phyloP scores from a whole-genome alignment of 2,329 filamentous ascomycete species.

The Ceratocystis colombiana region DNA sequence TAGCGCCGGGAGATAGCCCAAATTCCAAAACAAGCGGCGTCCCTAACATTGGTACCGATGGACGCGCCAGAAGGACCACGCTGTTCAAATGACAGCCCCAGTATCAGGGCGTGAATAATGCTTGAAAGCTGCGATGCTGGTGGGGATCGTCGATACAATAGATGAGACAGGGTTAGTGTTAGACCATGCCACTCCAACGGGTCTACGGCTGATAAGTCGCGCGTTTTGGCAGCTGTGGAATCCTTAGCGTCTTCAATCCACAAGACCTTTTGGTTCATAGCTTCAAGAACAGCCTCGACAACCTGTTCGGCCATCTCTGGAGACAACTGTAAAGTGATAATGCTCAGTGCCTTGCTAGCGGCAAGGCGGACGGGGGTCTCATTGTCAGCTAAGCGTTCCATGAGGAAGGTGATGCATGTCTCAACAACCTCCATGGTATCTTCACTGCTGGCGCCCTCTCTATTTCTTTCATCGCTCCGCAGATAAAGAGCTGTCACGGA shows the following conservation, averaged over 20 bases:
- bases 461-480: constrained; percentile 26
- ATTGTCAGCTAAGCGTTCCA: constrained; percentile 70
- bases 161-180: constrained; percentile 74
- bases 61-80: constrained; percentile 74
- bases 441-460: constrained; percentile 38
- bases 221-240: constrained; percentile 33
- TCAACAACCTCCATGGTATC: constrained; percentile 54
- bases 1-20: constrained; percentile 89
- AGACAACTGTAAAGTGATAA: constrained; percentile 72
- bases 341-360: constrained; percentile 83
- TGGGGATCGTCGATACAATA: constrained; percentile 75
- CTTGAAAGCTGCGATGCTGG: constrained; percentile 58
- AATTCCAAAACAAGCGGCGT: constrained; percentile 91
- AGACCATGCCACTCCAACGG: constrained; percentile 85
- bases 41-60: constrained; percentile 79
- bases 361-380: constrained; percentile 86
- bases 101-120: constrained; percentile 65
- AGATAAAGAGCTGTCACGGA: constrained; percentile 60
- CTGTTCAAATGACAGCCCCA: constrained; percentile 81
- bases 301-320: constrained; percentile 75
- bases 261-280: constrained; percentile 49
- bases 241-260: constrained; percentile 36
- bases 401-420: constrained; percentile 67
- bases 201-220: constrained; percentile 66
- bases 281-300: constrained; percentile 74